These are phyloP conservation scores for Ilyonectria robusta DNA, from an alignment of 2,329 filamentous ascomycete genomes.

Conservation along the genomic window DNA sequence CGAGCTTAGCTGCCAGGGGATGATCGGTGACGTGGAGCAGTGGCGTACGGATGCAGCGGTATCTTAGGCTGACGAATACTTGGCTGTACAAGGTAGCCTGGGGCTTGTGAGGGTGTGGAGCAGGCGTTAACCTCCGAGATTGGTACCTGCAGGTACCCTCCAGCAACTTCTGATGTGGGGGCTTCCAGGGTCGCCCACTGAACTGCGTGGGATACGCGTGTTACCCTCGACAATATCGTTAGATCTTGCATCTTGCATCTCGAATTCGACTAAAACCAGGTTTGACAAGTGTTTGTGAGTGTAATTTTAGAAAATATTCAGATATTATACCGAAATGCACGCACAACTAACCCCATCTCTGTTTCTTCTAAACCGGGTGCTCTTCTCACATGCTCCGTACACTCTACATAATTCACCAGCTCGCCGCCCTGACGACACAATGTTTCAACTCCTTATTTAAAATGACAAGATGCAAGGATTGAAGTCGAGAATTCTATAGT, in stretches of 20 bases:
- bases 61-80: conserved; percentile 1
- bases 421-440: neutral
- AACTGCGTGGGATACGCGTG: conserved; percentile 13
- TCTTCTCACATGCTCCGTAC: too few relatives aligned
- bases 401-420: neutral
- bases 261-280: too few relatives aligned
- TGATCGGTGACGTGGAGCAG: conserved; percentile 19
- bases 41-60: conserved; percentile 14
- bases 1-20: conserved; percentile 23
- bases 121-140: neutral
- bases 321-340: neutral
- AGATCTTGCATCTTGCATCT: too few relatives aligned
- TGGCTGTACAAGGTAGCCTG: neutral
- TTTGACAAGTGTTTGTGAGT: too few relatives aligned
- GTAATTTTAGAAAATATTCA: too few relatives aligned
- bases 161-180: conserved; percentile 4
- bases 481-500: neutral
- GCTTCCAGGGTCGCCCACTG: conserved; percentile 18
- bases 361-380: neutral
- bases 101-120: neutral
- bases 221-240: neutral
- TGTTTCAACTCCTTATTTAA: neutral
- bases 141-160: conserved; percentile 21
- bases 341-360: neutral
- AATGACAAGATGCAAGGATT: neutral